A percentile compares a stretch with the other conserved stretches of the same genome.
Evolutionary conservation across 1,284 basidiomycete genomes (phyloP).

Genomic region (Fomitopsis palustris): DNA sequence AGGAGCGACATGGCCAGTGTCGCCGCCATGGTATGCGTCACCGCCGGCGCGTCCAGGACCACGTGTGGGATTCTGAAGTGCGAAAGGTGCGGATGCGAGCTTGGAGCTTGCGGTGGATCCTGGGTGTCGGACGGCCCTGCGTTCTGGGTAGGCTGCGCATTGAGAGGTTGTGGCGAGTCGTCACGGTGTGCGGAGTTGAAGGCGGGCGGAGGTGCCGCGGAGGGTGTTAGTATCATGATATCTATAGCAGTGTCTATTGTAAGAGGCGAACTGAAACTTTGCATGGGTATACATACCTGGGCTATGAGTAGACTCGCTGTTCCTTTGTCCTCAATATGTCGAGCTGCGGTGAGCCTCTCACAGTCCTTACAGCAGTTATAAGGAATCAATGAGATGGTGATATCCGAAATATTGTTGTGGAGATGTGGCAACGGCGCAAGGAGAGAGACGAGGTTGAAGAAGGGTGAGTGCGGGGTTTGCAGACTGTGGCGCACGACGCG

Average conservation of each 20-base stretch:
- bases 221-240: slow-evolving; percentile 3
- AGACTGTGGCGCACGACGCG: background rate
- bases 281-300: no score
- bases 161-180: background rate
- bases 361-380: no score
- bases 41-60: slow-evolving; percentile 43
- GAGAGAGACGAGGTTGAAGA: no score
- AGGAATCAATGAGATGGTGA: no score
- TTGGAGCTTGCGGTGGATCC: background rate
- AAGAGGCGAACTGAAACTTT: no score
- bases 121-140: background rate
- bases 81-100: background rate
- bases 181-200: background rate
- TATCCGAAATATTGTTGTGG: no score
- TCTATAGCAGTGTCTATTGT: background rate
- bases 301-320: no score
- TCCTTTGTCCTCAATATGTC: no score
- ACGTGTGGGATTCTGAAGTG: slow-evolving; percentile 37
- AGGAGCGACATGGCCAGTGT: slow-evolving; percentile 57
- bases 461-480: no score
- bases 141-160: background rate
- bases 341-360: no score
- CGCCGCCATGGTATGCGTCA: slow-evolving; percentile 57
- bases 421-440: no score
- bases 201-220: background rate